Evolutionary conservation across 345 rosid genomes (phyloP).

Genomic region (Ricinus communis): DNA sequence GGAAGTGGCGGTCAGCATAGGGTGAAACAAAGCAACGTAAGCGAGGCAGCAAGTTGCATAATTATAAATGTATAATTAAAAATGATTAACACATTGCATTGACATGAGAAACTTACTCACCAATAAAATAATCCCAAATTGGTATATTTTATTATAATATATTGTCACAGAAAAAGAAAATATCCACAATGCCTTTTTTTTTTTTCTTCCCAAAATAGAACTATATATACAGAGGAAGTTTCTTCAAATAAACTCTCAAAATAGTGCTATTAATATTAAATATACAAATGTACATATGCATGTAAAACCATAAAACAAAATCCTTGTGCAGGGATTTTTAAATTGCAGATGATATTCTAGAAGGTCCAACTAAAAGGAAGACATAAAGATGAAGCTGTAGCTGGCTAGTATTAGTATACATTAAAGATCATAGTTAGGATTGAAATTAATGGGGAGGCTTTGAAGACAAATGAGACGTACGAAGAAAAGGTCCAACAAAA

Average conservation of each 20-base stretch:
- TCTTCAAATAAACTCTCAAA: no score
- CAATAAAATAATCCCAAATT: neutral
- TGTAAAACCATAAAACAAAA: no score
- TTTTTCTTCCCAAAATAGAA: no score
- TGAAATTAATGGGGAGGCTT: constrained; percentile 43
- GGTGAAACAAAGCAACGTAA: neutral
- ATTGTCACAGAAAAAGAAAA: no score
- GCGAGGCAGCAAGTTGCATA: neutral
- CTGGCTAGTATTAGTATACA: no score
- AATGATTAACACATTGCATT: neutral
- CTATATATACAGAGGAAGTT: no score
- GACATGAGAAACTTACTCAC: constrained; percentile 2
- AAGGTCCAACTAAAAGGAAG: constrained; percentile 6
- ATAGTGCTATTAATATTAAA: no score
- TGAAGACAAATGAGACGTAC: constrained; percentile 15
- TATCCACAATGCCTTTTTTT: no score
- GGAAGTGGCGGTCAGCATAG: neutral
- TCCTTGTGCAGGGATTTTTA: no score
- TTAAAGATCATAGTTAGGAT: constrained; percentile 47
- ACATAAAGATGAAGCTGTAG: neutral
- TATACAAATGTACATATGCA: no score
- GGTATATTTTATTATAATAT: no score
- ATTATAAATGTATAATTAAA: no score
- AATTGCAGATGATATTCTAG: constrained; percentile 32
- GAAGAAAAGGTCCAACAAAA: constrained; percentile 23